Evolutionary conservation across 495 filamentous ascomycete species (phyloP).

Genomic region (Astrocystis sublimbata): DNA sequence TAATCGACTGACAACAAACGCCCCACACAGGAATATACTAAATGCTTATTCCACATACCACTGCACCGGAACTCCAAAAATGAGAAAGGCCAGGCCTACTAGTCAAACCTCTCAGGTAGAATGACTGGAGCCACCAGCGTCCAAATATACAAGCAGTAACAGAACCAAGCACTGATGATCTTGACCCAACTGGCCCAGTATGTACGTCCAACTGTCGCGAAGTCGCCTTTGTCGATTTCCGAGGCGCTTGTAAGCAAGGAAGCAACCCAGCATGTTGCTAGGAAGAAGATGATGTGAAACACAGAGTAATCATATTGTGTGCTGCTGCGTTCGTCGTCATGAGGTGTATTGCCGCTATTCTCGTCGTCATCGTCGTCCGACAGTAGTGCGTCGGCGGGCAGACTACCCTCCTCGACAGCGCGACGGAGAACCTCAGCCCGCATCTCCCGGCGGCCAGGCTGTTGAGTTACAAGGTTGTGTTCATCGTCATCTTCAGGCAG

Average conservation of each 20-base stretch:
- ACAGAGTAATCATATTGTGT: constrained; percentile 96
- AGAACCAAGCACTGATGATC: constrained; percentile 96
- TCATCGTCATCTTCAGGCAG: constrained; percentile 71
- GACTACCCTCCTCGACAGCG: constrained; percentile 84
- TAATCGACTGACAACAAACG: background rate
- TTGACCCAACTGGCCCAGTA: constrained; percentile 99
- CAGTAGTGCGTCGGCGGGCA: constrained; percentile 88
- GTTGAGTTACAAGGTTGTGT: constrained; percentile 86
- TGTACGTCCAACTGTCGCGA: constrained; percentile 88
- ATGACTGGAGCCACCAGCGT: constrained; percentile 83
- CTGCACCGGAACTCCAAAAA: constrained; percentile 8
- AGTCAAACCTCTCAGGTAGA: constrained; percentile 83
- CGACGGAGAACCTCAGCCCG: constrained; percentile 85
- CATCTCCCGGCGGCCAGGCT: constrained; percentile 88
- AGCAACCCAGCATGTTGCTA: constrained; percentile 93
- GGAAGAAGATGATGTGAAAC: constrained; percentile 97
- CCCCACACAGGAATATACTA: background rate
- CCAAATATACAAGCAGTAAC: constrained; percentile 93
- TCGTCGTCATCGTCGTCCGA: constrained; percentile 72
- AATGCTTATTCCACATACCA: background rate
- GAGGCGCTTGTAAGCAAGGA: constrained; percentile 87
- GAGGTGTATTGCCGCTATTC: constrained; percentile 58
- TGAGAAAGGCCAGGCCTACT: constrained; percentile 22
- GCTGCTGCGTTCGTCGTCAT: constrained; percentile 82
- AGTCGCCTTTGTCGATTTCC: constrained; percentile 62